phyloP scores from a whole-genome alignment of 106 monocot genomes.

The Apostasia shenzhenica region DNA sequence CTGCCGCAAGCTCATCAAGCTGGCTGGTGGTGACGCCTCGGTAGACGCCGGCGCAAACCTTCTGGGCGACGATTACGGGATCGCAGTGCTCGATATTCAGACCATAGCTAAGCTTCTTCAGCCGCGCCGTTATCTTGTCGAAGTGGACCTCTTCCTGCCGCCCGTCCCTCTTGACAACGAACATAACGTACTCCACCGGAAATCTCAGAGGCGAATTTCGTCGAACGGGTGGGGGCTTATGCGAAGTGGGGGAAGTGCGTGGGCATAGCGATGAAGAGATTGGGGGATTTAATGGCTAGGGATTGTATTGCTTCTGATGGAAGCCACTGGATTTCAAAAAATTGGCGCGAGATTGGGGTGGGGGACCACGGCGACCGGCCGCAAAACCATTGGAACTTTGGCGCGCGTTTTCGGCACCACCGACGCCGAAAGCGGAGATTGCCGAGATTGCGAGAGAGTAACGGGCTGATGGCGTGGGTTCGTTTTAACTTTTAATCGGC shows the following conservation, averaged over 20 bases:
- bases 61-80: constrained; percentile 82
- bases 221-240: constrained; percentile 18
- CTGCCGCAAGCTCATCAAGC: constrained; percentile 93
- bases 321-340: not conserved
- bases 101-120: constrained; percentile 98
- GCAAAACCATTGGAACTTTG: not conserved
- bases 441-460: no score
- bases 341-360: not conserved
- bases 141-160: constrained; percentile 87
- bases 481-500: not conserved
- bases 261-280: not conserved
- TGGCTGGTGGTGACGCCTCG: constrained; percentile 86
- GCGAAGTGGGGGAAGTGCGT: not conserved
- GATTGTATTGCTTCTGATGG: not conserved
- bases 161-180: constrained; percentile 95
- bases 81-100: constrained; percentile 89
- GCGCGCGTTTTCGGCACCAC: not conserved
- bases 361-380: not conserved
- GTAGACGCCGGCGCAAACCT: constrained; percentile 91
- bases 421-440: no score
- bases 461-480: not conserved
- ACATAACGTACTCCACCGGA: constrained; percentile 31
- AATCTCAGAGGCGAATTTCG: constrained; percentile 13
- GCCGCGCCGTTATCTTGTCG: constrained; percentile 96
- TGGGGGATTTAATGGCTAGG: not conserved